These are phyloP conservation scores for Colletotrichum lentis DNA, from an alignment of 2,329 filamentous ascomycete genomes.

Conservation along the genomic window DNA sequence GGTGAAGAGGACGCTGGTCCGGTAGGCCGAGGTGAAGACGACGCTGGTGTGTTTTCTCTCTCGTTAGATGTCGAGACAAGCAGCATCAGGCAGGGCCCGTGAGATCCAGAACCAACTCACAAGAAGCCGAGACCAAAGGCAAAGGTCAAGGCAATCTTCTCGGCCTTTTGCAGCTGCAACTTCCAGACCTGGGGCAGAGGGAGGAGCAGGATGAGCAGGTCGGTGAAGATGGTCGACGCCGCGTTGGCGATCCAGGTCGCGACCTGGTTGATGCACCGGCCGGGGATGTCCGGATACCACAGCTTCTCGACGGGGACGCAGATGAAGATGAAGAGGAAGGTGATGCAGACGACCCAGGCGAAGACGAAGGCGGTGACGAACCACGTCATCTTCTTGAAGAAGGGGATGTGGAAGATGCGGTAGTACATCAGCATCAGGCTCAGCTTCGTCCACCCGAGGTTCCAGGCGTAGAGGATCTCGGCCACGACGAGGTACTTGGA, in stretches of 20 bases:
- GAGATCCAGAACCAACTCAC: slow-evolving; percentile 41
- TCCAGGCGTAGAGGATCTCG: slow-evolving; percentile 58
- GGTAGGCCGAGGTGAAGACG: slow-evolving; percentile 58
- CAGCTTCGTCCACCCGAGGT: slow-evolving; percentile 59
- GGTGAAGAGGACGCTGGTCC: slow-evolving; percentile 56
- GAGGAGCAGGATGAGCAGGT: slow-evolving; percentile 55
- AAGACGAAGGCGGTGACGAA: slow-evolving; percentile 54
- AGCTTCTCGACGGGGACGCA: slow-evolving; percentile 60
- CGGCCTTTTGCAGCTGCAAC: slow-evolving; percentile 51
- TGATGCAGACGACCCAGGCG: slow-evolving; percentile 57
- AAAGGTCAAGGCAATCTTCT: slow-evolving; percentile 55
- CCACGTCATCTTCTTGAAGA: slow-evolving; percentile 54
- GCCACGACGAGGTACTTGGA: slow-evolving; percentile 58
- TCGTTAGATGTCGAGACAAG: neutral
- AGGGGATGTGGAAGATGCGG: slow-evolving; percentile 58
- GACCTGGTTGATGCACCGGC: slow-evolving; percentile 59
- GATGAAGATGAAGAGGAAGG: slow-evolving; percentile 61
- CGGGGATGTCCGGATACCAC: slow-evolving; percentile 56
- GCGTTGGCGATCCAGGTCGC: slow-evolving; percentile 61
- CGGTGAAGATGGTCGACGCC: slow-evolving; percentile 56
- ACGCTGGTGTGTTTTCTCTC: slow-evolving; percentile 47
- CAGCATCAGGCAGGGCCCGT: fast-evolving
- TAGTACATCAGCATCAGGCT: slow-evolving; percentile 61
- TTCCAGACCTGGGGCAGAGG: slow-evolving; percentile 57
- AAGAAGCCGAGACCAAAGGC: slow-evolving; percentile 57